Evolutionary conservation across 139 green algal genomes (phyloP), one percentile per base, ranked within the genome.

Genomic region (Nannochloris sp.): DNA sequence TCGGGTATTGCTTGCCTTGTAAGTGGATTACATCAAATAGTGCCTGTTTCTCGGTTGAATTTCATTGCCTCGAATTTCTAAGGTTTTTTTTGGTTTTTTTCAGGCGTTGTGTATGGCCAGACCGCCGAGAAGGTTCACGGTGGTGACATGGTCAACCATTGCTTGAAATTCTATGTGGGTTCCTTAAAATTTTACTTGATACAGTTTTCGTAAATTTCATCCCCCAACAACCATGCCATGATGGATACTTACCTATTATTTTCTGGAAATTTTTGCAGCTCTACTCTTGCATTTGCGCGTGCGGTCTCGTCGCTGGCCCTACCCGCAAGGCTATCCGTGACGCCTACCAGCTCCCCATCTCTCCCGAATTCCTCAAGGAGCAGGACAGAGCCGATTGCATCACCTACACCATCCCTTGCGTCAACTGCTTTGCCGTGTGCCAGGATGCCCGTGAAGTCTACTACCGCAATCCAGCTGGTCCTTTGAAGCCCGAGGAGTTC

Each of bases 401-500:
- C 59, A 55, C 34, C 6, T 27, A 57, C 2, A 65, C 59, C 9
- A 65, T 65, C 13, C 59, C 59, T 8, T 65, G 29, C 12, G 27
- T 65, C 3, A 35, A 6, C 34, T 25, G 32, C 33, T 54, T 34
- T 10, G 44, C 44, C 10, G 13, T 65, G 4, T 54, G 35, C 59
- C 59, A 65, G 34, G 27, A 37, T 57, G 35, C 39, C 0, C 39
- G 15, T 19, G 59, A 65, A 12, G 19, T 65, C 1, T 30, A 54
- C 0, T 48, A 30, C 0, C 59, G 59, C 32, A 35, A 35, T 27
- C 12, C 24, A 4, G n/a, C 39, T 10, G 23, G 34, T 9, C 12
- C 59, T 51, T 54, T 65, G 14, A 37, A 65, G 34, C 34, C 59
- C 25, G 33, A 33, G 4, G 59, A 54, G 14, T 65, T 65, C 39